Percentiles rank a stretch among this genome's conserved stretches.
Evolutionary conservation across 148 eudicot species (phyloP).

Genomic region (Vaccinium darrowii): DNA sequence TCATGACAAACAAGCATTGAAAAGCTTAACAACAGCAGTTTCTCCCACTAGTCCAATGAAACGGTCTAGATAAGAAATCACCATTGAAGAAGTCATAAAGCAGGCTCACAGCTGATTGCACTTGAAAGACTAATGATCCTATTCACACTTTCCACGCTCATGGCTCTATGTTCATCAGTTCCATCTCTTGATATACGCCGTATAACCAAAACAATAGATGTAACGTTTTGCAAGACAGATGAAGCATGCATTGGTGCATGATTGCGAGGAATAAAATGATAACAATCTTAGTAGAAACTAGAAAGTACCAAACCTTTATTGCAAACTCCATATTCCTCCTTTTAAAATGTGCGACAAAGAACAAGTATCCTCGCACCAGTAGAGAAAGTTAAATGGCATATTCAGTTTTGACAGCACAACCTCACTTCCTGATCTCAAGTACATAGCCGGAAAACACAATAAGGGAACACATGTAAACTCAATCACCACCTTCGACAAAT

Average conservation of each 20-base stretch:
- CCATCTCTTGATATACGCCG: background rate
- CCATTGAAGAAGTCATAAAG: background rate
- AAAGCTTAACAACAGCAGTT: background rate
- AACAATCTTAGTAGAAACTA: background rate
- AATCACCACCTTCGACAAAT: background rate
- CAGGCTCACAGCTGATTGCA: background rate
- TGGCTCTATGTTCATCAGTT: background rate
- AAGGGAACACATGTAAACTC: background rate
- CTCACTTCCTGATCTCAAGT: background rate
- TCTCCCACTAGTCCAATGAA: background rate
- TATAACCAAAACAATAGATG: background rate
- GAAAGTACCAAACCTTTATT: background rate
- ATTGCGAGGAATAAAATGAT: background rate
- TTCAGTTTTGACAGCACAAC: background rate
- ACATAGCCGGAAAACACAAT: background rate
- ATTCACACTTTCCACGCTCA: background rate
- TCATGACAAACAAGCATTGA: background rate
- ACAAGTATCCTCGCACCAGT: background rate
- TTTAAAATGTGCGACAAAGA: background rate
- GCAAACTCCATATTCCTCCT: background rate
- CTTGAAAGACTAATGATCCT: background rate
- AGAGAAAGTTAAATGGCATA: background rate
- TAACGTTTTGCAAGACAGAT: background rate
- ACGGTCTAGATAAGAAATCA: background rate
- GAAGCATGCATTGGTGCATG: background rate